A percentile compares a stretch with the other conserved stretches of the same genome.
These are phyloP conservation scores for Phytophthora podocarpi DNA, from an alignment of 352 stramenopile genomes.

Conservation along the genomic window DNA sequence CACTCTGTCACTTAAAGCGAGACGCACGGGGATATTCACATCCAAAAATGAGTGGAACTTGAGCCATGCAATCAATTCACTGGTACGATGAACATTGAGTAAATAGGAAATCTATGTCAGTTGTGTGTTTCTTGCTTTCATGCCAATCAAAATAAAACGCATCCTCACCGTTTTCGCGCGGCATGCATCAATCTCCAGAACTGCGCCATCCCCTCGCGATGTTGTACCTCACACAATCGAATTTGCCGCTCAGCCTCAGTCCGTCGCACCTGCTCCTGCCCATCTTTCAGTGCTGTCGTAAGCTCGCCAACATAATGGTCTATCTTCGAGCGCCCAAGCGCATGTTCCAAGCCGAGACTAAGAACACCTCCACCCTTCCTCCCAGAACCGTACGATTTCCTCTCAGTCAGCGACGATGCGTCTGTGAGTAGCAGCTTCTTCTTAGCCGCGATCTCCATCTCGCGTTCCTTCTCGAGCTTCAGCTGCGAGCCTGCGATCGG, in stretches of 20 bases:
- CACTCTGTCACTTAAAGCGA: background rate
- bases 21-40: conserved; percentile 61
- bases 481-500: conserved; percentile 78
- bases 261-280: conserved; percentile 35
- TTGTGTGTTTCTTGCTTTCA: background rate
- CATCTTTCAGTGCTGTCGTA: conserved; percentile 31
- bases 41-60: conserved; percentile 67
- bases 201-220: conserved; percentile 50
- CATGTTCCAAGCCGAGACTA: conserved; percentile 10
- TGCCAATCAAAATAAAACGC: background rate
- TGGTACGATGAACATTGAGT: conserved; percentile 19
- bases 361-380: conserved; percentile 1
- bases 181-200: conserved; percentile 68
- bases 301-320: conserved; percentile 58
- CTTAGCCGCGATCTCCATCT: conserved; percentile 59
- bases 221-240: conserved; percentile 41
- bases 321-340: conserved; percentile 40
- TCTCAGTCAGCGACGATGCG: conserved; percentile 1
- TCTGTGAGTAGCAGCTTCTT: conserved; percentile 68
- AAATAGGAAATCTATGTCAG: background rate
- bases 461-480: conserved; percentile 67
- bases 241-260: conserved; percentile 38
- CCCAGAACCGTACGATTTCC: background rate
- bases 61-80: conserved; percentile 66
- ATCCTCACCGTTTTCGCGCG: conserved; percentile 35